phyloP scores from a whole-genome alignment of 2,329 filamentous ascomycete genomes.

The Fusarium tuaranense region DNA sequence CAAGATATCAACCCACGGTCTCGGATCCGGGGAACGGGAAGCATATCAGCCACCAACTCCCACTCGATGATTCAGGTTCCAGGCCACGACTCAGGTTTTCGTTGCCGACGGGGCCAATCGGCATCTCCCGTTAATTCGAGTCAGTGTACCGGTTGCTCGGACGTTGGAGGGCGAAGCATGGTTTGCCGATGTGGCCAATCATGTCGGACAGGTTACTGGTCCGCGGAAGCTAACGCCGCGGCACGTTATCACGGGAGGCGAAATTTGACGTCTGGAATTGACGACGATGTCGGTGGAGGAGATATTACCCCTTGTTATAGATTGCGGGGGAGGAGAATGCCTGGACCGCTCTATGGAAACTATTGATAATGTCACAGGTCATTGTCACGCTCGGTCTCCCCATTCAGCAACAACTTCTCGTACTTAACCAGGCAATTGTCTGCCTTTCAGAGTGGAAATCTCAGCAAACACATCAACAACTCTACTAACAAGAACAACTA shows the following conservation, averaged over 20 bases:
- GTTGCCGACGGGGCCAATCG: constrained; percentile 35
- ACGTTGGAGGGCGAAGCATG: background rate
- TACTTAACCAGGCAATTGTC: background rate
- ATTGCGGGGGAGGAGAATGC: background rate
- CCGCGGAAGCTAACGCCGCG: constrained; percentile 1
- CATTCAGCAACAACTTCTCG: background rate
- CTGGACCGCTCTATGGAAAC: background rate
- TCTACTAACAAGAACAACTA: background rate
- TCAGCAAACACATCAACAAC: background rate
- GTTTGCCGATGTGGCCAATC: constrained; percentile 37
- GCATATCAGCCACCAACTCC: background rate
- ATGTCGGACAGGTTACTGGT: background rate
- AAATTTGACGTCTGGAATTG: background rate
- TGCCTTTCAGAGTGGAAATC: background rate
- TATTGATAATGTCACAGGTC: background rate
- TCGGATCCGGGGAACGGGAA: constrained; percentile 2
- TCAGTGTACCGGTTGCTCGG: background rate
- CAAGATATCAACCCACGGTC: background rate
- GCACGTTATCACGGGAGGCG: constrained; percentile 11
- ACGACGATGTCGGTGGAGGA: background rate
- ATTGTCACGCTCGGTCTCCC: background rate
- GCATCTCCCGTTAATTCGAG: background rate
- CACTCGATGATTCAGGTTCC: background rate
- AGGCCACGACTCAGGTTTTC: background rate
- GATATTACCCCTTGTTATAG: background rate